Percentiles rank a stretch among this genome's conserved stretches.
phyloP scores from a whole-genome alignment of 2,329 filamentous ascomycete genomes.

The Fusarium buxicola region DNA sequence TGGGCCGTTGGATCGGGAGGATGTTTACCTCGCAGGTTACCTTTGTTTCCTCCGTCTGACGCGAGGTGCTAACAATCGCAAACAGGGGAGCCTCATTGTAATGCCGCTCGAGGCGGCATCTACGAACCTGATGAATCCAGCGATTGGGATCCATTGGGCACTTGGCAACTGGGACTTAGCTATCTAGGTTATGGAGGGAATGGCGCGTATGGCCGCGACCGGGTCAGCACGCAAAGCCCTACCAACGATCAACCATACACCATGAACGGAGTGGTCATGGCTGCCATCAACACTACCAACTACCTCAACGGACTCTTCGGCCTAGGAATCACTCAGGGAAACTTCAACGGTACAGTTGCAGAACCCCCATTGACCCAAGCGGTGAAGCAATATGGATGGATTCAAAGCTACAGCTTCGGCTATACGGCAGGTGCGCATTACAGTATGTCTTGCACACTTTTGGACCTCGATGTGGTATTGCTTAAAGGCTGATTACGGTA shows the following conservation, averaged over 20 bases:
- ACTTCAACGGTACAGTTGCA: slow-evolving; percentile 62
- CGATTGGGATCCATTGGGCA: slow-evolving; percentile 69
- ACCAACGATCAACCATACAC: slow-evolving; percentile 52
- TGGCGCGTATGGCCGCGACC: slow-evolving; percentile 72
- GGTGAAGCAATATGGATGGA: slow-evolving; percentile 67
- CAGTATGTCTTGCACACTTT: too few relatives aligned
- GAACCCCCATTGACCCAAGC: slow-evolving; percentile 66
- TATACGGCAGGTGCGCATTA: slow-evolving; percentile 83
- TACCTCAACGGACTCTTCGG: slow-evolving; percentile 68
- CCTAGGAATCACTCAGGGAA: slow-evolving; percentile 65
- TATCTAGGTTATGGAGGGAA: slow-evolving; percentile 70
- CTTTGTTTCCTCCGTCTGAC: not conserved
- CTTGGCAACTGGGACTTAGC: slow-evolving; percentile 69
- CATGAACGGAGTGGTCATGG: slow-evolving; percentile 61
- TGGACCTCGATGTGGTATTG: too few relatives aligned
- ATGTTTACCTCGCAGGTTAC: slow-evolving; percentile 61
- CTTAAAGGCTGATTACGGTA: slow-evolving; percentile 23
- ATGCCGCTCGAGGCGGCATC: slow-evolving; percentile 66
- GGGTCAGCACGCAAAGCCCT: slow-evolving; percentile 56
- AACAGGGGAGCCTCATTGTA: slow-evolving; percentile 64
- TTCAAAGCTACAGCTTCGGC: slow-evolving; percentile 79
- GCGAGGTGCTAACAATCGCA: slow-evolving; percentile 34
- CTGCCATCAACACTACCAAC: slow-evolving; percentile 66
- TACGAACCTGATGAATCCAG: slow-evolving; percentile 66
- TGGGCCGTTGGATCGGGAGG: slow-evolving; percentile 73